Conservation (phyloP, 129 eudicot genomes). For the Centrapalus pauciflorus region DNA sequence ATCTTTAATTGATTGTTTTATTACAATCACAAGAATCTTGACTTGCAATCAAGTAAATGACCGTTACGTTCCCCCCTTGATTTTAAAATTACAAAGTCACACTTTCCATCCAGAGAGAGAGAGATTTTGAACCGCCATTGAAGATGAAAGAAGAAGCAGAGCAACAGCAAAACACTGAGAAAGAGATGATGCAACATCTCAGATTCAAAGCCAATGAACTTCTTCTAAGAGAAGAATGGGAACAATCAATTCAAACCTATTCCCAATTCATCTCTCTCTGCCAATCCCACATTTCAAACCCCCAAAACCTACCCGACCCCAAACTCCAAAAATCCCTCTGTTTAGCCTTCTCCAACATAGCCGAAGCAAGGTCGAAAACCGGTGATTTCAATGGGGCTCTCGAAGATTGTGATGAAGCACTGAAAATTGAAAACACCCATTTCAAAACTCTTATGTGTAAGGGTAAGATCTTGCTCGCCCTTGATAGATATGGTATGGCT, state of each 20-base stretch:
- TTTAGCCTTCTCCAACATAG: conserved; percentile 74
- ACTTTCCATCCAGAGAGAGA: not conserved
- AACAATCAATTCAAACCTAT: conserved; percentile 62
- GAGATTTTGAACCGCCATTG: conserved; percentile 2
- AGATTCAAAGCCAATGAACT: conserved; percentile 85
- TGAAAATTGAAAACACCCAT: conserved; percentile 59
- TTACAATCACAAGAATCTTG: conserved; percentile 12
- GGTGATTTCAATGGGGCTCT: conserved; percentile 46
- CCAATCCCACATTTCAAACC: conserved; percentile 40
- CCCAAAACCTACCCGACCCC: conserved; percentile 33
- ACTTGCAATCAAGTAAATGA: conserved; percentile 11
- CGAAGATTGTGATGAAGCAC: conserved; percentile 73
- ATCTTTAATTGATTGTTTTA: not conserved
- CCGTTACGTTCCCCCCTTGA: conserved; percentile 23
- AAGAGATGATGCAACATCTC: conserved; percentile 57
- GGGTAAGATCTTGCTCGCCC: conserved; percentile 67
- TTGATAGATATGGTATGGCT: conserved; percentile 54
- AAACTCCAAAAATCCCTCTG: conserved; percentile 66
- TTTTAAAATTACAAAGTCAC: conserved; percentile 22
- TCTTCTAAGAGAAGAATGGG: conserved; percentile 83
- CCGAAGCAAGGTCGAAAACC: conserved; percentile 62
- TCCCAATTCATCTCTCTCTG: conserved; percentile 62
- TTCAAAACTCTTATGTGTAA: conserved; percentile 77
- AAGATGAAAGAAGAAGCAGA: conserved; percentile 41
- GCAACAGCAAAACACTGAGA: conserved; percentile 30